Evolutionary conservation across 139 green algal species (phyloP).

Genomic region (Chlorella sp.): DNA sequence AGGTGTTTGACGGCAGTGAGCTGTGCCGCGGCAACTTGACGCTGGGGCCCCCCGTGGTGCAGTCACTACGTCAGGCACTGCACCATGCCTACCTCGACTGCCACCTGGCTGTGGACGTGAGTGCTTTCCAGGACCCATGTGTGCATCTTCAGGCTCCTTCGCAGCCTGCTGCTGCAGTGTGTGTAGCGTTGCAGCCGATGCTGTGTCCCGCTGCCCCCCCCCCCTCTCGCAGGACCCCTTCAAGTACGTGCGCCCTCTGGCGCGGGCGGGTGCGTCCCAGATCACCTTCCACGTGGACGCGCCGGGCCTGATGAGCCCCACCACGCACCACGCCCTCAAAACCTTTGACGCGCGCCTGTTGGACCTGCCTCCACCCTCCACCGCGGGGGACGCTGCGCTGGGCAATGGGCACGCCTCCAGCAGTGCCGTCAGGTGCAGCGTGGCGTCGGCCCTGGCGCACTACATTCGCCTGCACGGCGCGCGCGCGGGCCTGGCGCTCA

Average conservation of each 20-base stretch:
- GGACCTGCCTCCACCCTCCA: not conserved
- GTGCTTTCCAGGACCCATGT: not conserved
- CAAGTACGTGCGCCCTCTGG: slow-evolving; percentile 14
- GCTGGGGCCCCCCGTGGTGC: slow-evolving; percentile 57
- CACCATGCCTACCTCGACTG: slow-evolving; percentile 55
- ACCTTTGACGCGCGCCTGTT: not conserved
- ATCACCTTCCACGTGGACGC: slow-evolving; percentile 34
- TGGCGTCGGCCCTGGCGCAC: not conserved
- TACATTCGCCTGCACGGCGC: not conserved
- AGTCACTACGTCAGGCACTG: slow-evolving; percentile 37
- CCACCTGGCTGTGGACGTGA: slow-evolving; percentile 34
- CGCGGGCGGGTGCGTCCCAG: slow-evolving; percentile 11
- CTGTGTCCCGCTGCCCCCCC: not conserved
- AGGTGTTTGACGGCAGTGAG: slow-evolving; percentile 21
- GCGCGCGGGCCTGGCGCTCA: slow-evolving; percentile 60
- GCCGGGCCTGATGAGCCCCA: not conserved
- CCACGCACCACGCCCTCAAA: not conserved
- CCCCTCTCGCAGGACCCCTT: slow-evolving; percentile 11
- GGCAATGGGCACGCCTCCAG: not conserved
- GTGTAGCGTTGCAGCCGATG: not conserved
- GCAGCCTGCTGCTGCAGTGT: not conserved
- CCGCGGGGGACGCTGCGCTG: not conserved
- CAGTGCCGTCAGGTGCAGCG: not conserved
- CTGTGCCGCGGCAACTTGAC: slow-evolving; percentile 52
- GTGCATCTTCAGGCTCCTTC: not conserved